These are phyloP conservation scores for Xerophyta viscosa DNA, from an alignment of 106 monocot species.

Conservation along the genomic window DNA sequence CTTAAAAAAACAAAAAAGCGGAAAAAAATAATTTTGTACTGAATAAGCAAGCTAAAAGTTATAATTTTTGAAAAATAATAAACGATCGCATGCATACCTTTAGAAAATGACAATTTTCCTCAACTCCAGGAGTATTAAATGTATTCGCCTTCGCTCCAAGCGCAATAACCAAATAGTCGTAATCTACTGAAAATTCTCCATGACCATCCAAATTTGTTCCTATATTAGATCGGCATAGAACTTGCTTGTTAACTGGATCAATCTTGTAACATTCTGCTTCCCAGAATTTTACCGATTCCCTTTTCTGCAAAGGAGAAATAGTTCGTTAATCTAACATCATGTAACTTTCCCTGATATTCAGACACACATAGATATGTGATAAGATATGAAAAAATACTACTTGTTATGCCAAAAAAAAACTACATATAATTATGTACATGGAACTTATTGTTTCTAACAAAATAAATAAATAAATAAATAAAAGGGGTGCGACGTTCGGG, in stretches of 20 bases:
- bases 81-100: slow-evolving; percentile 43
- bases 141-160: slow-evolving; percentile 86
- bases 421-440: no score
- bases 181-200: slow-evolving; percentile 88
- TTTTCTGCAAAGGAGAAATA: slow-evolving; percentile 43
- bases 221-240: slow-evolving; percentile 41
- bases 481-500: no score
- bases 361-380: no score
- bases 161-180: slow-evolving; percentile 81
- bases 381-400: no score
- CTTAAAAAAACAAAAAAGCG: slow-evolving; percentile 16
- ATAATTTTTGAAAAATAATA: background rate
- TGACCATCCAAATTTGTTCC: slow-evolving; percentile 73
- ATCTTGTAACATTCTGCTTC: slow-evolving; percentile 92
- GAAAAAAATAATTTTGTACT: background rate
- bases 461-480: no score
- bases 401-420: no score
- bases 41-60: background rate
- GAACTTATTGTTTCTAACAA: no score
- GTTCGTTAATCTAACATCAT: background rate
- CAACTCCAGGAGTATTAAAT: slow-evolving; percentile 94
- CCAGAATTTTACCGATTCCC: slow-evolving; percentile 52
- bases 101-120: slow-evolving; percentile 82
- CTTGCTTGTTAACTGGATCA: slow-evolving; percentile 62
- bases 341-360: no score